Conservation (phyloP, 495 filamentous ascomycete genomes). For the Penicillium pulvis region DNA sequence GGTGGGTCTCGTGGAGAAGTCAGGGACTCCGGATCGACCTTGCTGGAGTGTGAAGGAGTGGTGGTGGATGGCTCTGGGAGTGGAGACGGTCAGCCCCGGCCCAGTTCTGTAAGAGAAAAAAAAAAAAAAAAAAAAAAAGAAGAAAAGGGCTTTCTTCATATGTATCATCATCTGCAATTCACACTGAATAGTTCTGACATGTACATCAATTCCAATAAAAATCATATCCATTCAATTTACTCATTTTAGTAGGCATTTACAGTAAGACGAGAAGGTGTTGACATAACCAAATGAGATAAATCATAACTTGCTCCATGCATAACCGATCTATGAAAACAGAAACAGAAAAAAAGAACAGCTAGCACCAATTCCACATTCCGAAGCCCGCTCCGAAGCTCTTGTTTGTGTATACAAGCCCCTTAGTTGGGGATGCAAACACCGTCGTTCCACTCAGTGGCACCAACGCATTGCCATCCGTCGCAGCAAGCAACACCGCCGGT, state of each 20-base stretch:
- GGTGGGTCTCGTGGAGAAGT: constrained; percentile 44
- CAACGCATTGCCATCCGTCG: not conserved
- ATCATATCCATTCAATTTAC: not conserved
- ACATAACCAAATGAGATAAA: not conserved
- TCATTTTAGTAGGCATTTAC: not conserved
- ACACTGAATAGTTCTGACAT: not conserved
- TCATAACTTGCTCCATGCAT: not conserved
- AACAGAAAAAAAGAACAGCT: not conserved
- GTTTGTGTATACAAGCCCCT: not conserved
- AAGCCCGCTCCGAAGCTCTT: not conserved
- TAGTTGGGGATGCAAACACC: not conserved
- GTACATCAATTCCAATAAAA: no score
- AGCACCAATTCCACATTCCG: not conserved
- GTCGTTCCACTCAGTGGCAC: not conserved
- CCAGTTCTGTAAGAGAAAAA: no score
- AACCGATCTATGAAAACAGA: not conserved
- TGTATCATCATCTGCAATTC: no score
- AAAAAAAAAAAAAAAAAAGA: no score
- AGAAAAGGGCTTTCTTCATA: no score
- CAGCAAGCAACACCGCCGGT: not conserved
- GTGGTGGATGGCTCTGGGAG: constrained; percentile 61
- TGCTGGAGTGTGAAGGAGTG: constrained; percentile 60
- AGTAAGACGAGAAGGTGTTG: not conserved
- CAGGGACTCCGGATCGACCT: constrained; percentile 30
- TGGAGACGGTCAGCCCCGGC: no score